Base-by-base conservation (phyloP, 495 filamentous ascomycete species). In the Penicillium cinerascens region DNA sequence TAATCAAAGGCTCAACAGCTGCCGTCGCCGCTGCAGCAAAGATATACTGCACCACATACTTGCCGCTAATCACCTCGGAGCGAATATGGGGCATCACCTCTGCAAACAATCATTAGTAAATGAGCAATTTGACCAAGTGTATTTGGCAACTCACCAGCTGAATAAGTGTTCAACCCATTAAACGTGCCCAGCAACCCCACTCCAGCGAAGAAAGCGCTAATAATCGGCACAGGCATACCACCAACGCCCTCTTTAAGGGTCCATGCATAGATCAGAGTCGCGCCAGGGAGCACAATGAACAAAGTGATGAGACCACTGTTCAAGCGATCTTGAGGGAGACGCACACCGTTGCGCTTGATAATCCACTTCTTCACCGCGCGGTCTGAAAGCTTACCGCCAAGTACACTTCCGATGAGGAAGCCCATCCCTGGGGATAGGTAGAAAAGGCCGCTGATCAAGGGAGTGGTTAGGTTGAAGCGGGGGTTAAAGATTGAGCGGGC, bases 401-500 rank as follows among this genome's bases (percentile, higher is more conserved):
- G 59, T 60, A 89, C 81, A 33, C 83, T 87, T 6, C 87, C 87
- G 8, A 83, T 40, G 0, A 90, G 73, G 58, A 88, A 89, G 6
- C 87, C 87, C 37, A 76, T 76, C 16, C 86, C 86, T 0, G 87
- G 87, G 1, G 87, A 83, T 22, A 91, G 82, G 61, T 88, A 91
- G 73, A 91, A 89, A 13, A 91, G 78, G 4, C 86, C 87, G 38
- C 75, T 76, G 56, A 85, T 78, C n/a, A 89, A 74, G 3, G 86
- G 85, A 5, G 84, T 75, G 20, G 77, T 80, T 9, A 91, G 77
- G 56, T 84, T 58, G 71, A 89, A 91, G 17, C 86, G 80, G 2
- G 86, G 86, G 61, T 89, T 88, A 37, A 91, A 74, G 22, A 89
- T 81, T 58, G 85, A 82, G 44, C 86, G 84, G 55, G 86, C 87